Base-by-base conservation (phyloP, 2,329 filamentous ascomycete genomes). In the Rosellinia necatrix region DNA sequence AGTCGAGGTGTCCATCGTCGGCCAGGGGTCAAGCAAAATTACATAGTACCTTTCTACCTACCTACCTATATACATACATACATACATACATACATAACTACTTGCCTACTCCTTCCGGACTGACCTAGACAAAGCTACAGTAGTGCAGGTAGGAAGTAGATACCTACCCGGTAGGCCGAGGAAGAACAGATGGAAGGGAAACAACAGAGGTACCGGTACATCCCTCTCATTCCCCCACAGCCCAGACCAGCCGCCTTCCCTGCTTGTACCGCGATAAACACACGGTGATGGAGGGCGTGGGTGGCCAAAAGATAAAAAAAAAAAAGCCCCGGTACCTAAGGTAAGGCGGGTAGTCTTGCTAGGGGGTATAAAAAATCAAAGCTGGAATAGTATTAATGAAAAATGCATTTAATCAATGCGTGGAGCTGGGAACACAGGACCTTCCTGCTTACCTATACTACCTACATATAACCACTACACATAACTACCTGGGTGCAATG, bases 1-100 rank as follows among this genome's bases (percentile, higher is more conserved):
- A 53, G 49, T 40, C 50, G 7, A 60, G 27, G 47, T 52, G 51
- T 52, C 55, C 48, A 56, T 59, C 49, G 56, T 44, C 49, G 56
- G 51, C 35, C 48, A 47, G 42, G 53, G 54, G 49, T 41, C 40
- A 30, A 41, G n/a, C 44, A 17, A 22, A 56, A 41, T 30, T 19
- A 43, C 29, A 29, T 42, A 21, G 25, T 48, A 35, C 51, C 22
- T 41, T 29, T 17, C 6, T 38, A 27, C 24, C 34, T 22, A 5
- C 13, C 12, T 50, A 41, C 47, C 25, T 30, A 21, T 24, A 29
- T 21, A 30, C 25, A 30, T n/a, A 15, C 6, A 34, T 47, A 25
- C 27, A 29, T 42, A n/a, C 12, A 30, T 29, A 17, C 9, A 32
- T 15, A 53, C 34, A 15, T 37, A 15, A 21, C 21, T n/a, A n/a